These are phyloP conservation scores for Penicillium antarcticum DNA, from an alignment of 495 filamentous ascomycete genomes.

Conservation along the genomic window DNA sequence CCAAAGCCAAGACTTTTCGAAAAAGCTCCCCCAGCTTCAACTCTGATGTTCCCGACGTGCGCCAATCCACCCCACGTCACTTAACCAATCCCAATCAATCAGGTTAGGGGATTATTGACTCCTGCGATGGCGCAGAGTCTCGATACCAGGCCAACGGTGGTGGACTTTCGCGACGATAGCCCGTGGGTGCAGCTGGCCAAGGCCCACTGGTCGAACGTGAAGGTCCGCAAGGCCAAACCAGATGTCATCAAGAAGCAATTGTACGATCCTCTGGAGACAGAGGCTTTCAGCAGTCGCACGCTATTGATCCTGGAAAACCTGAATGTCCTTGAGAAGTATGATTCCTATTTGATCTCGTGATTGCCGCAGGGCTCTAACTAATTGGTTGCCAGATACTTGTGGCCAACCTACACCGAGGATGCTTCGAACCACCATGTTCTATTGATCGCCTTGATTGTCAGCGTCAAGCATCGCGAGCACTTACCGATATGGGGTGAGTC, in stretches of 20 bases:
- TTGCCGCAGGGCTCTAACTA: constrained; percentile 19
- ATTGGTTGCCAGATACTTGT: constrained; percentile 65
- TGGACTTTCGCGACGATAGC: constrained; percentile 73
- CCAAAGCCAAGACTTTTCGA: constrained; percentile 25
- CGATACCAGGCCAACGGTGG: constrained; percentile 55
- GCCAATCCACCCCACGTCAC: constrained; percentile 27
- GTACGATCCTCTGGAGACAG: constrained; percentile 84
- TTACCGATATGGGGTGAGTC: constrained; percentile 80
- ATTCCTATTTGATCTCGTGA: not conserved
- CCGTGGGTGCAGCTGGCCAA: constrained; percentile 79
- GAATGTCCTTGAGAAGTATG: constrained; percentile 83
- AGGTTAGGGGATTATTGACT: constrained; percentile 29
- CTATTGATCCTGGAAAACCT: constrained; percentile 84
- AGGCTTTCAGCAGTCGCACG: constrained; percentile 70
- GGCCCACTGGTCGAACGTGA: constrained; percentile 76
- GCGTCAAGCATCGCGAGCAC: constrained; percentile 83
- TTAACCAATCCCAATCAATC: constrained; percentile 26
- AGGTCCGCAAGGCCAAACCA: constrained; percentile 72
- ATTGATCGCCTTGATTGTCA: constrained; percentile 77
- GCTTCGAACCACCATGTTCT: constrained; percentile 89
- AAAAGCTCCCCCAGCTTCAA: constrained; percentile 28
- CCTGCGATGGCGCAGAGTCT: constrained; percentile 44
- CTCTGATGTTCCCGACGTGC: constrained; percentile 24
- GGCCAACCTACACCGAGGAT: constrained; percentile 88
- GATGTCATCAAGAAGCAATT: constrained; percentile 85